Evolutionary conservation across 345 rosid species (phyloP), one percentile per base, ranked within the genome.

Genomic region (Sapria himalayana): DNA sequence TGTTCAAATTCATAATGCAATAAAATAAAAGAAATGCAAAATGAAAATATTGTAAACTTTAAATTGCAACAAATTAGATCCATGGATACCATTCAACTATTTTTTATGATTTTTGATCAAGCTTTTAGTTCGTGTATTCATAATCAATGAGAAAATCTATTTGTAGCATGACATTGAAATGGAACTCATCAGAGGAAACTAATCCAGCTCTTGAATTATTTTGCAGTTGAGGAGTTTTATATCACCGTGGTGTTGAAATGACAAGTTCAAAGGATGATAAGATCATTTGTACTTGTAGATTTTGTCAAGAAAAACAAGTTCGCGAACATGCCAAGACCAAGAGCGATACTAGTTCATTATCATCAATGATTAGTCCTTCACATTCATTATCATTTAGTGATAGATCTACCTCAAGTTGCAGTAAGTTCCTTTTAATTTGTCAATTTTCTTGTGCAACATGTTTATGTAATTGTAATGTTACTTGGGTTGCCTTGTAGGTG

Each of bases 381-480:
- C 50, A 63, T 52, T 74, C 81, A 0, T 56, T 74, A 35, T 70
- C 82, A 4, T 66, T 62, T 47, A 67, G 62, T 35, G 85, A 81
- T 48, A 72, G 67, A 54, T 59, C 77, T 41, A 59, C 54, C 49
- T 78, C 91, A 21, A 72, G 82, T 62, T 62, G 68, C 68, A 67
- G 80, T 86, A 53, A 62, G 25, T 47, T 42, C 38, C 33, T 49
- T 19, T 34, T 25, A 33, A 33, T 38, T 23, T 7, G 40, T 25
- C 42, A 9, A n/a, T 19, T 9, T 5, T 0, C 15, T 15, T 29
- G 9, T 33, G 22, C 9, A 48, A 3, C 9, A 32, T 31, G 48
- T 14, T 37, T 14, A 6, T 38, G 46, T 66, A 33, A 52, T 49
- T 32, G 5, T 37, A 42, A 32, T 7, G 21, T 38, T 46, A 12